Conservation (phyloP, 1,284 basidiomycete species). For the Bondarzewia mesenterica region DNA sequence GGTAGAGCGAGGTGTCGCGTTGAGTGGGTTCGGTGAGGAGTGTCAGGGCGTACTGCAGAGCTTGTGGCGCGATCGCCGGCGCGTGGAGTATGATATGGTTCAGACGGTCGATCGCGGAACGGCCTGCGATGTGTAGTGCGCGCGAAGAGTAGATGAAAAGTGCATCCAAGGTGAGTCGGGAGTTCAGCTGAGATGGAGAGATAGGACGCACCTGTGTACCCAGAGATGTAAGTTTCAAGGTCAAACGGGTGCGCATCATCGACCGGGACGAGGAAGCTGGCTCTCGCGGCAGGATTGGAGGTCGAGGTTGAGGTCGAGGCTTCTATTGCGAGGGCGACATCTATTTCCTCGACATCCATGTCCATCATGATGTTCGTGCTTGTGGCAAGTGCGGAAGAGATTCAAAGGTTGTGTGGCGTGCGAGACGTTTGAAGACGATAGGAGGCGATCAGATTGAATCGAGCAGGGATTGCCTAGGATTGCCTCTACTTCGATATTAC, state of each 20-base stretch:
- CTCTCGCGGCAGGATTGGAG: conserved; percentile 7
- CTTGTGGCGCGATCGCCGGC: conserved; percentile 60
- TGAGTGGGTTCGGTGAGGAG: conserved; percentile 44
- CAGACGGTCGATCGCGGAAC: conserved; percentile 62
- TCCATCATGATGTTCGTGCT: conserved; percentile 18
- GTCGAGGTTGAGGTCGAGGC: conserved; percentile 6
- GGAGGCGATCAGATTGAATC: background rate
- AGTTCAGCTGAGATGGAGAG: background rate
- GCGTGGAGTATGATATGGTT: conserved; percentile 55
- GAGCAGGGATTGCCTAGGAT: too few relatives aligned
- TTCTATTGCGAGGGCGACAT: conserved; percentile 8
- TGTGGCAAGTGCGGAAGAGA: background rate
- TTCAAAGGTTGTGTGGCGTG: background rate
- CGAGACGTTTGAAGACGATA: background rate
- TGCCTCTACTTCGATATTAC: too few relatives aligned
- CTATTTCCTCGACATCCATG: conserved; percentile 20
- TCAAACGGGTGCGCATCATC: conserved; percentile 77
- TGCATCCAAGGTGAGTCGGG: too few relatives aligned
- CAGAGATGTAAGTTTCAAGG: conserved; percentile 60
- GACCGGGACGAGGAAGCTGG: conserved; percentile 36
- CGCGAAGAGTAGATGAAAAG: too few relatives aligned
- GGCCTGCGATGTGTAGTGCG: conserved; percentile 33
- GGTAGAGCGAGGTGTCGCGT: conserved; percentile 55
- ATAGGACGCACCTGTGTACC: conserved; percentile 53
- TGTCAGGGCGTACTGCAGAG: conserved; percentile 54